phyloP scores from a whole-genome alignment of 306 rosid species.

The Trichosanthes cucumerina region DNA sequence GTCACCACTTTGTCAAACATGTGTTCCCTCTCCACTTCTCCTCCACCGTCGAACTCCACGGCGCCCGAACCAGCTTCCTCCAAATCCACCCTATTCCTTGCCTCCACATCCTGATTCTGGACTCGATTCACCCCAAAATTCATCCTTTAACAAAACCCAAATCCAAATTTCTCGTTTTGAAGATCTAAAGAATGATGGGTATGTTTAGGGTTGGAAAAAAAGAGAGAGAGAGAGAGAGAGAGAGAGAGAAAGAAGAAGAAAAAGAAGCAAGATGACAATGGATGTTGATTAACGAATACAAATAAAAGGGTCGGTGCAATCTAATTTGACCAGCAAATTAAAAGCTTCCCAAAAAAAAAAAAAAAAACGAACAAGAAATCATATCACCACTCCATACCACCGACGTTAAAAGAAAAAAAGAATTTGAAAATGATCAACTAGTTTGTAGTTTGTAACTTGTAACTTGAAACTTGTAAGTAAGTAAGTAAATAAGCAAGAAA shows the following conservation, averaged over 20 bases:
- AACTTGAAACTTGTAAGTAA: too few species aligned
- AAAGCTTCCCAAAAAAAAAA: neutral
- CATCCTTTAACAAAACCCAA: neutral
- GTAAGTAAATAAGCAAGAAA: neutral
- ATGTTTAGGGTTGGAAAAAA: constrained; percentile 6
- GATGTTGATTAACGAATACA: neutral
- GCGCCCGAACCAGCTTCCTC: neutral
- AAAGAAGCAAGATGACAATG: constrained; percentile 14
- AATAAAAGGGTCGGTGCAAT: neutral
- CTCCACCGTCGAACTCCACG: neutral
- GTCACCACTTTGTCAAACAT: constrained; percentile 46
- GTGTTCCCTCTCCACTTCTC: constrained; percentile 22
- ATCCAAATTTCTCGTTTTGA: neutral
- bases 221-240: constrained; percentile 4
- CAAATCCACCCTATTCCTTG: neutral
- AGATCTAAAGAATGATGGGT: neutral
- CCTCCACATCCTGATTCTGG: neutral
- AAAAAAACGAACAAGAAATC: neutral
- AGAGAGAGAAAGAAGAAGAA: constrained; percentile 15
- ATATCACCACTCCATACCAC: neutral
- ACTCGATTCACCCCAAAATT: neutral
- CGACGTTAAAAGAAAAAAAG: neutral
- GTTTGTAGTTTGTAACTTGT: too few species aligned
- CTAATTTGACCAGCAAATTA: neutral
- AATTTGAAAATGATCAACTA: neutral